phyloP scores from a whole-genome alignment of 805 yeast genomes.

The Citeromyces matritensis region DNA sequence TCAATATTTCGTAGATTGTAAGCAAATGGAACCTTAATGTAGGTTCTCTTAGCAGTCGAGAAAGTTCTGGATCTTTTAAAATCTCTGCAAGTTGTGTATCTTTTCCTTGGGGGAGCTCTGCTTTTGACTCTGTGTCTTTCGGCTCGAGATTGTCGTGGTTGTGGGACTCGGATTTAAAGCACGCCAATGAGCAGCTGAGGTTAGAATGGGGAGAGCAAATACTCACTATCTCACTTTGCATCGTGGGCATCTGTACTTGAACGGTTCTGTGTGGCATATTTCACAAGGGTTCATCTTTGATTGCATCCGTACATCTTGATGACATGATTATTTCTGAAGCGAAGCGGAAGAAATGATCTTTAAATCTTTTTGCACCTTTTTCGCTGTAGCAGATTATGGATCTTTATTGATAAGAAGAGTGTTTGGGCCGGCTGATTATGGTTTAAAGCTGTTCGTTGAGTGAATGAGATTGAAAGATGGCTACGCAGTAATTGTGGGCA shows the following conservation, averaged over 20 bases:
- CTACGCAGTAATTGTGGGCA: no score
- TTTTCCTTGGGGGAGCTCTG: slow-evolving; percentile 2
- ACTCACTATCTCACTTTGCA: slow-evolving; percentile 24
- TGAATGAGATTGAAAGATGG: no score
- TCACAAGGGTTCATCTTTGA: slow-evolving; percentile 10
- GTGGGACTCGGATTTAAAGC: slow-evolving; percentile 37
- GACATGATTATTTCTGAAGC: no score
- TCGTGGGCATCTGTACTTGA: slow-evolving; percentile 32
- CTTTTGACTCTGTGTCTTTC: slow-evolving; percentile 1
- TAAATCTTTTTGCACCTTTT: no score
- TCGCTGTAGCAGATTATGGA: no score
- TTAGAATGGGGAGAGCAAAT: background rate
- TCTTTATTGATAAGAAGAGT: no score
- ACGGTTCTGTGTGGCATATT: slow-evolving; percentile 14
- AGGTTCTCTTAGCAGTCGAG: slow-evolving; percentile 29
- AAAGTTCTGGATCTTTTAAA: slow-evolving; percentile 25
- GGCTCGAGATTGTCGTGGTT: slow-evolving; percentile 8
- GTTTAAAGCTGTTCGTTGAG: no score
- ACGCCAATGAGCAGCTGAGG: slow-evolving; percentile 36
- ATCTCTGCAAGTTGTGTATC: slow-evolving; percentile 14
- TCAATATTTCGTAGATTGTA: slow-evolving; percentile 28
- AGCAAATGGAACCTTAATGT: slow-evolving; percentile 42
- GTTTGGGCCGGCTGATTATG: no score
- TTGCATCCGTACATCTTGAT: no score
- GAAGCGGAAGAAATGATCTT: no score